phyloP scores from a whole-genome alignment of 352 stramenopile genomes.

The Globisporangium barbulae region DNA sequence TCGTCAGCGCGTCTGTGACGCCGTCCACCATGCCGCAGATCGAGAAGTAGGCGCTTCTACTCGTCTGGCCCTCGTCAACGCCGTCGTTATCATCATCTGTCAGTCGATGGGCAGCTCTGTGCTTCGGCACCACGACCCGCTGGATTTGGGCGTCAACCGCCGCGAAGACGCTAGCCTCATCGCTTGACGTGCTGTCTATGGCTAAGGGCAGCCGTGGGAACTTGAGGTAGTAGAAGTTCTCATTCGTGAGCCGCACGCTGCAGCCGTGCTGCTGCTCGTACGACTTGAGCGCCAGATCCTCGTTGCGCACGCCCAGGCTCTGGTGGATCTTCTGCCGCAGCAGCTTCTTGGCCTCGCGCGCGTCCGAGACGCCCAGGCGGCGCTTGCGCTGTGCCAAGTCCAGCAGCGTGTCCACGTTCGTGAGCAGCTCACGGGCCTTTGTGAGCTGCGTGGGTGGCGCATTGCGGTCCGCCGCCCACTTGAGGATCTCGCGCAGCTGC shows the following conservation, averaged over 20 bases:
- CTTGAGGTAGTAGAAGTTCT: slow-evolving; percentile 63
- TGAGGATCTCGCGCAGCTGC: slow-evolving; percentile 45
- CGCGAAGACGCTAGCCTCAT: slow-evolving; percentile 22
- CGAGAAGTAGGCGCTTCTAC: slow-evolving; percentile 39
- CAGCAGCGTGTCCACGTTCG: slow-evolving; percentile 41
- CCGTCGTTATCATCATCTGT: neutral
- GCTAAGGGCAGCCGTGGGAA: slow-evolving; percentile 29
- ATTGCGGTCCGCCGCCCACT: slow-evolving; percentile 39
- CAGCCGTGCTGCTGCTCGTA: slow-evolving; percentile 64
- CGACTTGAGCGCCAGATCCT: slow-evolving; percentile 53
- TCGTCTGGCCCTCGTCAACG: neutral
- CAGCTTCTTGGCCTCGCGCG: slow-evolving; percentile 32
- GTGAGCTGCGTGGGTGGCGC: slow-evolving; percentile 25
- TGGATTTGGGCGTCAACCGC: slow-evolving; percentile 24
- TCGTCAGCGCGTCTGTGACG: slow-evolving; percentile 51
- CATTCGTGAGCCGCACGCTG: slow-evolving; percentile 57
- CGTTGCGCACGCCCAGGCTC: slow-evolving; percentile 67
- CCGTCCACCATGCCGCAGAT: slow-evolving; percentile 85
- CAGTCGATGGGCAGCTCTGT: neutral
- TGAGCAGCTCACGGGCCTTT: slow-evolving; percentile 32
- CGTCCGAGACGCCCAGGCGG: slow-evolving; percentile 38
- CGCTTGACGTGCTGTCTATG: neutral
- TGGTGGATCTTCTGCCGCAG: slow-evolving; percentile 59
- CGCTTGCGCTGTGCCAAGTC: slow-evolving; percentile 35
- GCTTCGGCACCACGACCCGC: slow-evolving; percentile 8